Base-by-base conservation (phyloP, 2,329 filamentous ascomycete genomes). In the Phyllosticta capitalensis region DNA sequence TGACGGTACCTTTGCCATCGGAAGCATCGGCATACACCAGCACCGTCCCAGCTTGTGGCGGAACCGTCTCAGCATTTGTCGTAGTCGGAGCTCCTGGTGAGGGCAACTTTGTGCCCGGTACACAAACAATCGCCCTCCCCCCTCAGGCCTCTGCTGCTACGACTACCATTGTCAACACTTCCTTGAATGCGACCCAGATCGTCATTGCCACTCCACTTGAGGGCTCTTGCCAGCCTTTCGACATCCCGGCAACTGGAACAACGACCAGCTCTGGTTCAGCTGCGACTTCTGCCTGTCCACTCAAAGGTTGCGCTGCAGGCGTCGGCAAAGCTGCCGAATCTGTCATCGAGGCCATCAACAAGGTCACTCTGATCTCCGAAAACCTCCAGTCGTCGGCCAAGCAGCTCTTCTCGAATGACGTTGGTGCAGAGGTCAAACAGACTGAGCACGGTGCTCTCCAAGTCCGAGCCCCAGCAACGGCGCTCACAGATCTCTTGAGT, bases 331-430 rank as follows among this genome's bases (percentile, higher is more conserved):
- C 54, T 9, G 63, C 61, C 2, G 54, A 63, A 30, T 50, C 50
- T 5, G 45, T 64, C 61, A 64, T 64, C 60, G 54, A 63, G 53
- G 58, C 54, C 26, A 61, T 64, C 58, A 64, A 64, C 60, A 48
- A 63, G 22, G 62, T 62, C 2, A 61, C 63, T 5, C 56, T 61
- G 5, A 17, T 63, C 24, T 64, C 63, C 6, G 49, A 60, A 26
- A 55, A 52, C 17, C 60, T 64, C 3, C 63, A 64, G 24, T 2
- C 21, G 2, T 12, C 61, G 1, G 63, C 63, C 7, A 60, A 56
- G 28, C 22, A 28, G n/a, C 57, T 64, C 45, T 61, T 61, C 9
- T 56, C 10, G 4, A 20, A 26, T 24, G 26, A 52, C 22, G 24
- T 22, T 14, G 20, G 30, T 21, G 38, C 55, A 28, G 17, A 55